Evolutionary conservation across 371 early-diverging fungal species (phyloP), one percentile per base, ranked within the genome.

Genomic region (Mucor ambiguus): DNA sequence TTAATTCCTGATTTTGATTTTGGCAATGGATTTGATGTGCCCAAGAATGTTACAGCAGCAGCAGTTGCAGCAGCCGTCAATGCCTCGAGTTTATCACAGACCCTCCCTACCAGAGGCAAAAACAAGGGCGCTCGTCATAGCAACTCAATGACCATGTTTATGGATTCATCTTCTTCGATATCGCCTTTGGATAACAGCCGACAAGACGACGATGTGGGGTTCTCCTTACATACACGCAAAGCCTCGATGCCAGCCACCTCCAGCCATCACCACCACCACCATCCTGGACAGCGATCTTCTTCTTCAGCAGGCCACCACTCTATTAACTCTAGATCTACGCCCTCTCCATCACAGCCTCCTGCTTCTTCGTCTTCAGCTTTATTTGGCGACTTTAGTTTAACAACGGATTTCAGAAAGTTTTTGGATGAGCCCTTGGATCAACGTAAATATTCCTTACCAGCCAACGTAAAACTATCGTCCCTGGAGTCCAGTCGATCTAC

Each of bases 1-100:
- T 58, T 78, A 18, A 78, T 81, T 52, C 81, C 78, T 29, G 81
- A 81, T 61, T 81, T 81, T 61, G 81, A 81, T 43, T 81, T 81
- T 69, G 81, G 80, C n/a, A 80, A 80, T 49, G 78, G 80, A 8
- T 77, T 80, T 58, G 80, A 80, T 63, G 76, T 80, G 8, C 69
- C 79, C 11, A 69, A 66, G 28, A 58, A 67, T 59, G 55, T 63
- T 9, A 54, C 69, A 29, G 67, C 65, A 54, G 65, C 71, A 29
- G 61, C 71, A 44, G 64, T 60, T n/a, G 55, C 71, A 56, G 65
- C 75, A 33, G 55, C 68, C 22, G 64, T 63, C 28, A 62, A 41
- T 35, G 38, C 66, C 24, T 44, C 66, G 6, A 38, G 29, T 38
- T 30, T 54, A 28, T 67, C 61, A 18, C 61, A 67, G 33, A 66